A percentile compares a stretch with the other conserved stretches of the same genome.
Conservation (phyloP, 495 filamentous ascomycete genomes). For the Parmelia sp. region DNA sequence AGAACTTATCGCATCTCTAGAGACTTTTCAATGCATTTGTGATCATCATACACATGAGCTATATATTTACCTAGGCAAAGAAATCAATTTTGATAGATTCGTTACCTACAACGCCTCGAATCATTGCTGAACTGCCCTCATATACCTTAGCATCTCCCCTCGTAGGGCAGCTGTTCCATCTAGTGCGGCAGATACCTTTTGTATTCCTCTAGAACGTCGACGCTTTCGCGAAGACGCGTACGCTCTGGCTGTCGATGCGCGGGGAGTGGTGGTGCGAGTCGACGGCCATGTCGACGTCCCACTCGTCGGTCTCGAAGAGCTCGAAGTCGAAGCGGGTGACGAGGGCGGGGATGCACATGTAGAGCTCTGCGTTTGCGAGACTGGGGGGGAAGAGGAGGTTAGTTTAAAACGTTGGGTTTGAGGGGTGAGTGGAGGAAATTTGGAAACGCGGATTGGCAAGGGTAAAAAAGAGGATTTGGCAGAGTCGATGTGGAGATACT, state of each 20-base stretch:
- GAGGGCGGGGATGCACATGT: conserved; percentile 34
- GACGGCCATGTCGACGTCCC: conserved; percentile 21
- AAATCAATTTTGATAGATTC: too few species aligned
- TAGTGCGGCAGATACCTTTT: too few species aligned
- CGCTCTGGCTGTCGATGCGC: conserved; percentile 8
- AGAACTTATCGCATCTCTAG: too few species aligned
- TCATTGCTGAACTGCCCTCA: too few species aligned
- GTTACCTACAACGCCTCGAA: too few species aligned
- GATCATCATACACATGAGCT: too few species aligned
- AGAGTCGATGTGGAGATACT: not conserved
- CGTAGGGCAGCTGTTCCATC: too few species aligned
- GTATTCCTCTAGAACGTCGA: conserved; percentile 5
- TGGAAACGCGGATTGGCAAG: not conserved
- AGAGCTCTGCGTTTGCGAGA: conserved; percentile 40
- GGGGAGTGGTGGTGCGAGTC: conserved; percentile 19
- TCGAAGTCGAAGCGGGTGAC: conserved; percentile 38
- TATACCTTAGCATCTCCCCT: too few species aligned
- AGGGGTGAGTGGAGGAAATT: not conserved
- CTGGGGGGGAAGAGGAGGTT: conserved; percentile 17
- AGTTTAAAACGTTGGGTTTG: not conserved
- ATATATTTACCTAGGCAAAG: too few species aligned
- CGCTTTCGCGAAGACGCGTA: conserved; percentile 14
- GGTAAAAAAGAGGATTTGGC: not conserved
- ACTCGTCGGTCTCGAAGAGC: conserved; percentile 27
- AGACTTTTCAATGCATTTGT: too few species aligned